phyloP scores from a whole-genome alignment of 305 asterid genomes.

The Fraxinus platypoda region DNA sequence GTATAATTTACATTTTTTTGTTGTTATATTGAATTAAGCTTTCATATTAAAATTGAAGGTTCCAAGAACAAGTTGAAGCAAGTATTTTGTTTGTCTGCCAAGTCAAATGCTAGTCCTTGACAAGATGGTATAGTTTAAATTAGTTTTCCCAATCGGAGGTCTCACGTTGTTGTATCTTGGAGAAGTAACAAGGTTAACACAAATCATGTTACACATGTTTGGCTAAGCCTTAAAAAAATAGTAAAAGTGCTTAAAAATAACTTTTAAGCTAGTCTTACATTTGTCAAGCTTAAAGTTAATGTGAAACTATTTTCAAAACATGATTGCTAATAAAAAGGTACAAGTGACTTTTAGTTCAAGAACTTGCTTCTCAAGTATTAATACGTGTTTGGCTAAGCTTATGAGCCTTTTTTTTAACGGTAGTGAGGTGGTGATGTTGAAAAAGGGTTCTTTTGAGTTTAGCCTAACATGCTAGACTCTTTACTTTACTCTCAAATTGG shows the following conservation, averaged over 20 bases:
- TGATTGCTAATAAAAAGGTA: not conserved
- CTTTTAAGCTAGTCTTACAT: not conserved
- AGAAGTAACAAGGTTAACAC: not conserved
- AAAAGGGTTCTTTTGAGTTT: not conserved
- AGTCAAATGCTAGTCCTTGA: not conserved
- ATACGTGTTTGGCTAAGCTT: not conserved
- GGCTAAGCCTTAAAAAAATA: not conserved
- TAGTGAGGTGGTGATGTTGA: not conserved
- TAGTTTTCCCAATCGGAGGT: not conserved
- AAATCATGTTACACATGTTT: not conserved
- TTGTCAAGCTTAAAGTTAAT: not conserved
- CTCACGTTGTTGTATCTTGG: not conserved
- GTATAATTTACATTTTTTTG: conserved; percentile 16
- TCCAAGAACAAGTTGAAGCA: conserved; percentile 22
- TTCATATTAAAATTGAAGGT: not conserved
- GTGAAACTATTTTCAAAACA: not conserved
- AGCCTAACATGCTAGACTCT: not conserved
- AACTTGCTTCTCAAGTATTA: not conserved
- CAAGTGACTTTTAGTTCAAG: not conserved
- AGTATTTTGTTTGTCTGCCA: not conserved
- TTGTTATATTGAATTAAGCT: not conserved
- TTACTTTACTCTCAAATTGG: not conserved
- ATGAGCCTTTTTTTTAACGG: not conserved
- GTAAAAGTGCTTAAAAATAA: not conserved
- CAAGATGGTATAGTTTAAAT: not conserved